phyloP scores from a whole-genome alignment of 225 moss, liverwort and hornwort genomes.

The Rhytidiadelphus loreus region DNA sequence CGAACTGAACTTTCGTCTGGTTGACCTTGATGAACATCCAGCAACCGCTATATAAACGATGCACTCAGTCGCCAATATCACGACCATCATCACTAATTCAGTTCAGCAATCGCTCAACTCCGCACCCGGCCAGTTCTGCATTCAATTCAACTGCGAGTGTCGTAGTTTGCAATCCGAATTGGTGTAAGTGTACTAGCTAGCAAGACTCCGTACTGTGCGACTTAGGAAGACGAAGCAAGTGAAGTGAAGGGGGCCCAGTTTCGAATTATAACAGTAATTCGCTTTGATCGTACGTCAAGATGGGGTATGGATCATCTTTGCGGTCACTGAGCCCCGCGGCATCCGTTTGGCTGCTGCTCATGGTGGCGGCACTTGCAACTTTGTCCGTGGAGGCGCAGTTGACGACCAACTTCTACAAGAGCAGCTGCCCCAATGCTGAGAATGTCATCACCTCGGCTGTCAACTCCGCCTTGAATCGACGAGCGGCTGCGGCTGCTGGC shows the following conservation, averaged over 20 bases:
- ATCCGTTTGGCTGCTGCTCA: neutral
- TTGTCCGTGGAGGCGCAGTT: neutral
- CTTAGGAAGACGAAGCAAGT: neutral
- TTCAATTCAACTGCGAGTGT: neutral
- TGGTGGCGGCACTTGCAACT: neutral
- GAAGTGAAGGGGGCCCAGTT: neutral
- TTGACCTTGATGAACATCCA: neutral
- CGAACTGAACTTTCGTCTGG: neutral
- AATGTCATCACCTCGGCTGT: slow-evolving; percentile 2
- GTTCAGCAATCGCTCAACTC: neutral
- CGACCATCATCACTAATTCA: neutral
- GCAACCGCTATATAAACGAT: neutral
- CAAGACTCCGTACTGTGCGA: neutral
- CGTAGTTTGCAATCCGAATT: neutral
- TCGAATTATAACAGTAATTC: too few relatives aligned
- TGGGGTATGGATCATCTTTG: neutral
- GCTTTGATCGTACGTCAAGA: neutral
- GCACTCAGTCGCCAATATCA: too few relatives aligned
- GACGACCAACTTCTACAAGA: slow-evolving; percentile 7
- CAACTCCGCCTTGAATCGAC: neutral
- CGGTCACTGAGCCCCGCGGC: too few relatives aligned
- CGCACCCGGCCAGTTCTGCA: too few relatives aligned
- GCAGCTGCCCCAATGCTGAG: slow-evolving; percentile 12
- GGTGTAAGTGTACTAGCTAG: too few relatives aligned
- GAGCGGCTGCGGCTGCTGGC: neutral